Conservation (phyloP, 768 basidiomycete species). For the Chiua virens region DNA sequence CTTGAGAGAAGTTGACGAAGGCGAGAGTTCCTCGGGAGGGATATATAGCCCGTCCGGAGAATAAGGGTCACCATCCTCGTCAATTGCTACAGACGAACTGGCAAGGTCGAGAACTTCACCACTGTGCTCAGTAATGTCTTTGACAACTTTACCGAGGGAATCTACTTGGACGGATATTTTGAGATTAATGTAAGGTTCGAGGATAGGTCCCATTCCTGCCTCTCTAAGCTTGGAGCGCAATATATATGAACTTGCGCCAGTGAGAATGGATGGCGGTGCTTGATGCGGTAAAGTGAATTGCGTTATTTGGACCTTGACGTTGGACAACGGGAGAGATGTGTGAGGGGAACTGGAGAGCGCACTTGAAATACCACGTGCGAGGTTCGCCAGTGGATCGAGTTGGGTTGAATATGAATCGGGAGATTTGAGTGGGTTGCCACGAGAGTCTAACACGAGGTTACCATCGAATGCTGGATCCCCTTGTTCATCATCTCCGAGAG, state of each 20-base stretch:
- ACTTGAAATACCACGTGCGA: constrained; percentile 69
- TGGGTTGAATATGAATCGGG: constrained; percentile 48
- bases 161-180: constrained; percentile 69
- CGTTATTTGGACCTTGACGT: constrained; percentile 56
- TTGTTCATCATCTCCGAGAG: constrained; percentile 52
- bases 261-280: constrained; percentile 50
- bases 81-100: constrained; percentile 32
- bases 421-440: constrained; percentile 50
- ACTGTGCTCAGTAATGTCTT: constrained; percentile 80
- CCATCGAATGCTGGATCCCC: constrained; percentile 76
- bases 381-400: constrained; percentile 47
- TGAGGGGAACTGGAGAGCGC: constrained; percentile 78
- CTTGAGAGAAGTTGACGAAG: constrained; percentile 48
- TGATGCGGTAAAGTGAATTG: constrained; percentile 43
- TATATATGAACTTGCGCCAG: constrained; percentile 64
- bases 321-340: constrained; percentile 69
- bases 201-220: constrained; percentile 67
- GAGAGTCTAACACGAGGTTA: constrained; percentile 64
- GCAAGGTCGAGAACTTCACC: constrained; percentile 77
- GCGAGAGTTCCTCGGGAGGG: constrained; percentile 75
- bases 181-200: constrained; percentile 76
- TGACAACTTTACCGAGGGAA: constrained; percentile 72
- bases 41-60: constrained; percentile 68
- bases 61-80: constrained; percentile 44
- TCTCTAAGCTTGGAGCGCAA: constrained; percentile 60